Evolutionary conservation across 164 flowering plant species (phyloP).

Genomic region (Annona cherimola): DNA sequence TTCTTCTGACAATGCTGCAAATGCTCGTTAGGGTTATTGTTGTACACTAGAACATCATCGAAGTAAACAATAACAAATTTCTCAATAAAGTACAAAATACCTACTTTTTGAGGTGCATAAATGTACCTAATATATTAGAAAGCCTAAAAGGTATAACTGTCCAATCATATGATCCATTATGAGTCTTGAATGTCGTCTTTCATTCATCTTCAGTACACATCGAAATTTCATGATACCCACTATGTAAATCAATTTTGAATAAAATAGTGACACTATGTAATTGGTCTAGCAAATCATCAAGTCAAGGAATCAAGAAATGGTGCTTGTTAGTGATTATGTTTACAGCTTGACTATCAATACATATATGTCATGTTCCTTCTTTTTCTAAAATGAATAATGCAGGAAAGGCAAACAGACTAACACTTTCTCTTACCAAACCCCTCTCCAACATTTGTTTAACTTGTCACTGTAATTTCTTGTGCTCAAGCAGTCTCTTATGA

Average conservation of each 20-base stretch:
- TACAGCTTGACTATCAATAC: too few species aligned
- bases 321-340: not conserved
- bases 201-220: constrained; percentile 8
- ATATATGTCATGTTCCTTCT: too few species aligned
- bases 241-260: constrained; percentile 1
- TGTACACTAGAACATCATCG: too few species aligned
- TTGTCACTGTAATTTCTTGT: too few species aligned
- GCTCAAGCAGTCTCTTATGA: constrained; percentile 2
- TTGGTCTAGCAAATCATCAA: too few species aligned
- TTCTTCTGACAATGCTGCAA: not conserved
- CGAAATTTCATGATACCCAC: not conserved
- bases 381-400: not conserved
- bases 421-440: too few species aligned
- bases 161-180: too few species aligned
- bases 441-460: constrained; percentile 4
- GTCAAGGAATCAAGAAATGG: not conserved
- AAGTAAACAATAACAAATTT: constrained; percentile 2
- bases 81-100: constrained; percentile 1
- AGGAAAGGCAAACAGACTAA: constrained; percentile 6
- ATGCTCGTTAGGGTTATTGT: not conserved
- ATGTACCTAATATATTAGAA: too few species aligned
- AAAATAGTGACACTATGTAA: not conserved
- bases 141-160: too few species aligned
- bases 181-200: not conserved
- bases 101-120: not conserved